Evolutionary conservation across 495 filamentous ascomycete genomes (phyloP), one percentile per base, ranked within the genome.

Genomic region (Trichocladium uniseriatum): DNA sequence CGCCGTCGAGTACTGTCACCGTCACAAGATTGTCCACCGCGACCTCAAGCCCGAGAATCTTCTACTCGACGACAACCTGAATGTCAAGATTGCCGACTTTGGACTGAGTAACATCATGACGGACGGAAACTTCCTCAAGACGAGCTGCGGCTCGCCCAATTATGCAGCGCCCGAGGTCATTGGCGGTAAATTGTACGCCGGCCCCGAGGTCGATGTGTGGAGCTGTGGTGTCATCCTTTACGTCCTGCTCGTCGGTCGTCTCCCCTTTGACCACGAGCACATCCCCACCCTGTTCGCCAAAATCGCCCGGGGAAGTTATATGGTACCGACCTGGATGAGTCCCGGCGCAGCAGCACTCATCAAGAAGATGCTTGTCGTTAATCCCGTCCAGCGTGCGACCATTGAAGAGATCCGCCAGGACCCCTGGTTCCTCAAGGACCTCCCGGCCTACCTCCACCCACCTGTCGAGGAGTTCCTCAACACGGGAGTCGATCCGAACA

Each of bases 91-190:
- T 66, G 92, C 92, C 44, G 92, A 98, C 71, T 98, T 98, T 57
- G 92, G 92, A 45, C 71, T 98, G 44, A 96, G 91, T 70, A 98
- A 98, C 61, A 97, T 98, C 67, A 97, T 98, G 91, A 96, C 92
- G 8, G 92, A 98, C 59, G 92, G 92, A 8, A 98, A 97, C 61
- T 98, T 98, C 66, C 79, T 98, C 57, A 96, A 95, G 70, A 98
- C 92, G 0, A 95, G 89, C 69, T 98, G 92, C 64, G 92, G 92
- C 45, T 95, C 89, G 56, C 92, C 92, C 15, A 98, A 98, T 65
- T 98, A 98, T 65, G 92, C 92, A 16, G 92, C 92, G 5, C 92
- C 92, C 2, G 92, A 98, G 65, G 92, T 98, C 52, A 98, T 98
- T 57, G 89, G 87, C 38, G 92, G 92, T 13, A 98, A 97, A 74